These are phyloP conservation scores for Ganoderma boninense DNA, from an alignment of 1,284 basidiomycete species.

Conservation along the genomic window DNA sequence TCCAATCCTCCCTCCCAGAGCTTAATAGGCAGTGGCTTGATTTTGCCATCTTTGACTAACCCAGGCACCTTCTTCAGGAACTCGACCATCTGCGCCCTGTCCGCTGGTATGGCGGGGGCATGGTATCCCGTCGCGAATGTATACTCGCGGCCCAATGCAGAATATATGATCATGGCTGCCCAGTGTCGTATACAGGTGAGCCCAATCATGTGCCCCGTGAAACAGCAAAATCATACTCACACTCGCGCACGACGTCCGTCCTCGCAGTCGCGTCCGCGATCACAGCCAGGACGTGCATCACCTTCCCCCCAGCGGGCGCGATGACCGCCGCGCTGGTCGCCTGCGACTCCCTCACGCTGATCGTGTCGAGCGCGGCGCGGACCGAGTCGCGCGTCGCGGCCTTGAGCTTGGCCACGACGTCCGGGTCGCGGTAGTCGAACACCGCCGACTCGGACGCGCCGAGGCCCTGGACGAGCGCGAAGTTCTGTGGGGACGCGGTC, in stretches of 20 bases:
- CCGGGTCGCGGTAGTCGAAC: slow-evolving; percentile 42
- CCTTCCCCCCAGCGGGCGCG: slow-evolving; percentile 29
- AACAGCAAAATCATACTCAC: background rate
- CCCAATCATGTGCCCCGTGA: too few species aligned
- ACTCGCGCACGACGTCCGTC: slow-evolving; percentile 14
- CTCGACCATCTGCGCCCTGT: slow-evolving; percentile 29
- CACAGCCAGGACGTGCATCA: slow-evolving; percentile 17
- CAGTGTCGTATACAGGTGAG: background rate
- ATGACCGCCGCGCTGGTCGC: slow-evolving; percentile 28
- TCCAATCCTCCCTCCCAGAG: slow-evolving; percentile 32
- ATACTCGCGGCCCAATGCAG: slow-evolving; percentile 30
- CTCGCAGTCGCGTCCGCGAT: background rate
- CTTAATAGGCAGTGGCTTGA: slow-evolving; percentile 33
- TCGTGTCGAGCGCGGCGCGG: slow-evolving; percentile 33
- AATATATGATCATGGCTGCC: slow-evolving; percentile 30
- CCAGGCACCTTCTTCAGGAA: slow-evolving; percentile 33
- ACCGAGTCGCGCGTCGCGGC: slow-evolving; percentile 31
- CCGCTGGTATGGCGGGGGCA: slow-evolving; percentile 20
- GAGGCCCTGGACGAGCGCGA: slow-evolving; percentile 46
- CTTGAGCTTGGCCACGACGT: slow-evolving; percentile 32
- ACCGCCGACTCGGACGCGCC: slow-evolving; percentile 54
- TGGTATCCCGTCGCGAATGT: slow-evolving; percentile 9
- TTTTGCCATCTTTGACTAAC: slow-evolving; percentile 24
- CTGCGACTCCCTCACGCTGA: slow-evolving; percentile 28
- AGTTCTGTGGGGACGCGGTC: slow-evolving; percentile 49